Evolutionary conservation across 352 stramenopile genomes (phyloP), one percentile per base, ranked within the genome.

Genomic region (Thraustochytrium striatum): DNA sequence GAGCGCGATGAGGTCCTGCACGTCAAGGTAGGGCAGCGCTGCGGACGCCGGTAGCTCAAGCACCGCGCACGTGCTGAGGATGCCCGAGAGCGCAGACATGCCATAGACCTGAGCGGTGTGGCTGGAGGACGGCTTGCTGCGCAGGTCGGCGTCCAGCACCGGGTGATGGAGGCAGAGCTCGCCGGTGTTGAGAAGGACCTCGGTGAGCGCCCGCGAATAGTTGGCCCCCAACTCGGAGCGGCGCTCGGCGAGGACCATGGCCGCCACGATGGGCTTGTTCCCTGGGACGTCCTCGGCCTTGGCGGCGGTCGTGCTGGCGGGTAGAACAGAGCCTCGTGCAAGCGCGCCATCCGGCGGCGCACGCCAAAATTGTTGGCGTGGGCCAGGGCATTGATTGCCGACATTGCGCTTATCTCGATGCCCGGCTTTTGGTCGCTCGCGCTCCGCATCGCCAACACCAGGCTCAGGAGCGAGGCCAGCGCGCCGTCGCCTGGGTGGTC

Each of bases 361-460:
- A 41, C 35, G 25, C 3, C 43, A 3, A 43, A 7, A 0, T 58
- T 30, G 11, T 39, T 3, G 2, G 65, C 65, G 21, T 75, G 61
- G 11, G 65, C 65, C 0, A 75, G 52, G 19, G 44, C 52, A 30
- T 75, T 75, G 43, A 75, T 25, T 8, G 65, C 65, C 16, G 65
- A 75, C 44, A 75, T 75, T 0, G 65, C 65, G 36, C 44, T 61
- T 3, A 75, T 8, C 50, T 75, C 43, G 8, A 75, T 43, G 7
- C 41, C 44, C 8, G 52, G 44, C n/a, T 30, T 38, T 5, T 21
- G 30, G 36, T 75, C 65, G 0, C 52, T 38, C 8, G 39, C 9
- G 13, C 35, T 30, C 0, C 65, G 28, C 21, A 43, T 44, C 8
- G 50, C 36, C 19, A 75, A 30, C 0, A 75, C 36, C 11, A 75